Evolutionary conservation across 306 rosid genomes (phyloP), one percentile per base, ranked within the genome.

Genomic region (Lathyrus sativus): DNA sequence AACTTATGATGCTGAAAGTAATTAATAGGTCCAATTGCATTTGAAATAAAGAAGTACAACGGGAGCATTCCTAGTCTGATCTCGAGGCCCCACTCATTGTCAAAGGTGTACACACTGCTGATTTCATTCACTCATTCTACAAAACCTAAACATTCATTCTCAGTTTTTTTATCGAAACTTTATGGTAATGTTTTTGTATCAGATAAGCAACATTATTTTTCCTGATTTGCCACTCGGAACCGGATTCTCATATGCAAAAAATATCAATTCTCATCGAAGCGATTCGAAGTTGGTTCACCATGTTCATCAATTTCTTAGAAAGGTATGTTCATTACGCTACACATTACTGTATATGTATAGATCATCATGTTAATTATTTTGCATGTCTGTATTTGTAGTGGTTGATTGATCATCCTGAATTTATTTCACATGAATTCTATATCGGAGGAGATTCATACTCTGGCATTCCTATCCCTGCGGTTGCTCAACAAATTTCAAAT

Each of bases 381-480:
- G 24, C 2, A 22, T 22, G 1, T 22, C 1, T 35, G 43, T 75
- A 3, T 67, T 67, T 83, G 76, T 12, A 92, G 98, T 92, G 98
- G 98, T 28, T 87, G 69, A 41, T 77, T 50, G 72, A 74, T 37
- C 95, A 89, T 62, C 78, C 92, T 1, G 84, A 85, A 66, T 89
- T 87, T 66, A 43, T 60, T 7, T 55, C 87, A 11, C 85, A 85
- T 77, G 74, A 82, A 10, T 35, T 87, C 13, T 89, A 87, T 10
- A 13, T 91, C 0, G 91, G 85, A 13, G 95, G 83, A 9, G 90
- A 82, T 73, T 91, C 98, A 2, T 89, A 87, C 74, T 82, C 95
- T 12, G 97, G 96, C 13, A 75, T 89, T 28, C 60, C 78, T 51
- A 49, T 74, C 31, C 98, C 98, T 0, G 63, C 56, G 7, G 51